These are phyloP conservation scores for Leccinum colubrinum DNA, from an alignment of 1,284 basidiomycete species.

Conservation along the genomic window DNA sequence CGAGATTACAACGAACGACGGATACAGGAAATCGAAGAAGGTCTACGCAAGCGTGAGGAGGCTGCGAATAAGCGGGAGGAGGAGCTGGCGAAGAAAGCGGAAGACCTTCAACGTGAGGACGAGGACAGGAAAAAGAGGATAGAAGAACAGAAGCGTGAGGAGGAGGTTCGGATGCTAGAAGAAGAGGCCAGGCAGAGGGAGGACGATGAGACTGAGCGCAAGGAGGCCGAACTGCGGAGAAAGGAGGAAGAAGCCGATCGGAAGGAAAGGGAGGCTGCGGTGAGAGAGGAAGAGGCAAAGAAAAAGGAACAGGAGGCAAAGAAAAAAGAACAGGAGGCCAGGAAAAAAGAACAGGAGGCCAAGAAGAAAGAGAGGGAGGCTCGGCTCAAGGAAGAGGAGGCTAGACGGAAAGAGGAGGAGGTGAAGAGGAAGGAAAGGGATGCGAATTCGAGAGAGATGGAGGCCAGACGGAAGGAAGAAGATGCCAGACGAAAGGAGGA, in stretches of 20 bases:
- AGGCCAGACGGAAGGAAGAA: slow-evolving; percentile 26
- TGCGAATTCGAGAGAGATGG: slow-evolving; percentile 20
- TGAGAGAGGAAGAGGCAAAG: slow-evolving; percentile 24
- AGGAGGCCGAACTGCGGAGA: slow-evolving; percentile 28
- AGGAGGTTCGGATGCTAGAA: slow-evolving; percentile 21
- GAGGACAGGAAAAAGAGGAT: slow-evolving; percentile 19
- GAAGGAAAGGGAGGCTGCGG: slow-evolving; percentile 22
- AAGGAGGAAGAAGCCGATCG: slow-evolving; percentile 31
- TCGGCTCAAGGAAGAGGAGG: slow-evolving; percentile 28
- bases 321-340: slow-evolving; percentile 23
- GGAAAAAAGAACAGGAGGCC: slow-evolving; percentile 25
- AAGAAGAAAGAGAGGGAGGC: slow-evolving; percentile 30
- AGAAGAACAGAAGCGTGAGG: slow-evolving; percentile 26
- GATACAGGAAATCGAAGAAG: slow-evolving; percentile 31
- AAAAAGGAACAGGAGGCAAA: slow-evolving; percentile 22
- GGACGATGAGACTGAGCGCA: slow-evolving; percentile 22
- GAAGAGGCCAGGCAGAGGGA: slow-evolving; percentile 19
- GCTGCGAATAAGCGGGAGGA: slow-evolving; percentile 31
- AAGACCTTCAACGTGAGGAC: slow-evolving; percentile 30
- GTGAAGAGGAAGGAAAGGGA: slow-evolving; percentile 29
- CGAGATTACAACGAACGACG: slow-evolving; percentile 34
- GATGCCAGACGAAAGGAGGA: slow-evolving; percentile 28
- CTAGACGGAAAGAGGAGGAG: slow-evolving; percentile 31
- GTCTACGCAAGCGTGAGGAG: slow-evolving; percentile 30
- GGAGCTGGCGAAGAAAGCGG: slow-evolving; percentile 25